Evolutionary conservation across 768 basidiomycete genomes (phyloP), one percentile per base, ranked within the genome.

Genomic region (Astraeus odoratus): DNA sequence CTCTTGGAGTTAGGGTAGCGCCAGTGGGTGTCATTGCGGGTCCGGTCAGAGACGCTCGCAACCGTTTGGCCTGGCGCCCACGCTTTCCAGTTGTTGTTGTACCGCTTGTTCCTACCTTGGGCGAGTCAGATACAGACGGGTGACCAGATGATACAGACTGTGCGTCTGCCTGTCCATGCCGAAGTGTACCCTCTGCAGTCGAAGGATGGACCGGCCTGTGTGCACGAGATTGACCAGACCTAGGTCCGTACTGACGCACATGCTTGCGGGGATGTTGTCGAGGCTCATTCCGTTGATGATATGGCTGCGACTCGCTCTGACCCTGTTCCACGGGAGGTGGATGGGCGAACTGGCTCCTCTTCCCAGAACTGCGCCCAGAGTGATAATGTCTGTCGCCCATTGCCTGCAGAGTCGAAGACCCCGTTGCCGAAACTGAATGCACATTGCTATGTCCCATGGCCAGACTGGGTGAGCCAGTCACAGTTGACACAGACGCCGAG

Each of bases 401-500:
- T 13, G 23, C 15, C 22, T 25, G 37, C 22, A 13, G 23, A 22
- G 23, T 15, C 15, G 37, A 7, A 2, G 19, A 7, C 8, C 30
- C 30, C 4, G 10, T 31, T 3, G 10, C 30, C n/a, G 30, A 13
- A 13, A 4, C 10, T 4, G 30, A 31, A 10, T 18, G 35, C 19
- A 4, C 18, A n/a, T n/a, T n/a, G n/a, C n/a, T n/a, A 36, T 16
- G 35, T 16, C 4, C 35, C 35, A 6, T 36, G 9, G 4, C n/a
- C 5, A 29, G 15, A 25, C 12, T n/a, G 2, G 58, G 46, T 2
- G 58, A 54, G 6, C 35, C 54, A 5, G 53, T 52, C 4, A 63
- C 47, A 22, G 63, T 63, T 8, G 58, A 54, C 10, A 59, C 2
- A 9, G 61, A 63, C 19, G 51, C 24, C 3, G 61, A 63, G 20